Conservation (phyloP, 73 alveolate species). For the Paramecium sonneborni region DNA sequence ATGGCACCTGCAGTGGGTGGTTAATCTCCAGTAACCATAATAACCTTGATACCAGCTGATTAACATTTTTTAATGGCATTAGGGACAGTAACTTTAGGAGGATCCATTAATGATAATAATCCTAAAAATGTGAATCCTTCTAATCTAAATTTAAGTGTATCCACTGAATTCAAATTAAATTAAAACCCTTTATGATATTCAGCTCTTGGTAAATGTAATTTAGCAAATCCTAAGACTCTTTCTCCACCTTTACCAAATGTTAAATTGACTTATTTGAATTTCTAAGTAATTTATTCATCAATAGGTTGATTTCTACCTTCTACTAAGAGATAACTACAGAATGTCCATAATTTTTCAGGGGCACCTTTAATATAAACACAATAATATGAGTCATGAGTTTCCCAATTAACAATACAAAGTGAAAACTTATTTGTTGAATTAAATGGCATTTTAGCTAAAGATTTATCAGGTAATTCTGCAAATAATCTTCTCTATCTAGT, state of each 20-base stretch:
- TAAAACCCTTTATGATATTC: slow-evolving; percentile 62
- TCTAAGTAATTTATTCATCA: slow-evolving; percentile 42
- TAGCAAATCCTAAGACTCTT: slow-evolving; percentile 83
- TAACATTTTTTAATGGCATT: slow-evolving; percentile 80
- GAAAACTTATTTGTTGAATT: slow-evolving; percentile 52
- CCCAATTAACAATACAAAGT: slow-evolving; percentile 54
- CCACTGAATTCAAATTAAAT: slow-evolving; percentile 65
- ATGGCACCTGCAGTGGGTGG: slow-evolving; percentile 96
- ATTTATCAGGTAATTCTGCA: slow-evolving; percentile 57
- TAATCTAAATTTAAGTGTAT: slow-evolving; percentile 75
- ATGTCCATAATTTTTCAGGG: slow-evolving; percentile 88
- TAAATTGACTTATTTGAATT: slow-evolving; percentile 72
- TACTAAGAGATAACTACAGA: slow-evolving; percentile 1
- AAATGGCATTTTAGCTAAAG: slow-evolving; percentile 57
- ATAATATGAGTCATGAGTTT: slow-evolving; percentile 43
- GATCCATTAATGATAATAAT: slow-evolving; percentile 92
- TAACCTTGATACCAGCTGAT: slow-evolving; percentile 95
- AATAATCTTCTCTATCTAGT: slow-evolving; percentile 65
- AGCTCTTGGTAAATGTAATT: slow-evolving; percentile 62
- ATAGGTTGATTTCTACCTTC: slow-evolving; percentile 37
- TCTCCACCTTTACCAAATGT: slow-evolving; percentile 81
- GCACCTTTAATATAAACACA: slow-evolving; percentile 92
- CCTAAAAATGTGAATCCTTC: slow-evolving; percentile 84
- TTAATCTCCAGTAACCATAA: slow-evolving; percentile 97
- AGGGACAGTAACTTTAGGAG: slow-evolving; percentile 91